Evolutionary conservation across 139 green algal species (phyloP).

Genomic region (Medakamo hakoo): DNA sequence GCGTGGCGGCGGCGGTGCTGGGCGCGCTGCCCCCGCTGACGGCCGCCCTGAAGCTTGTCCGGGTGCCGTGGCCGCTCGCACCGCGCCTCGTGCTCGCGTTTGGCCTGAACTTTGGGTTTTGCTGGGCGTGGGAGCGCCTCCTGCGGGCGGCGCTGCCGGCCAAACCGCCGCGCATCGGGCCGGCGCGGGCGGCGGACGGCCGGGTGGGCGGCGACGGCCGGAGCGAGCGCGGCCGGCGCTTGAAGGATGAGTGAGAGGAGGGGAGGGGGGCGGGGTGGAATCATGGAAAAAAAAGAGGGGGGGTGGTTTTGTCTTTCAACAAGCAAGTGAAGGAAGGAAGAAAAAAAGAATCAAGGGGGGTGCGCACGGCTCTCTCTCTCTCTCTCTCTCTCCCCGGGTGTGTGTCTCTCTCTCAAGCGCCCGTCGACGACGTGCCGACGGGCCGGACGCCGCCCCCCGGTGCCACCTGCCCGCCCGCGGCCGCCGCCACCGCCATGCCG

Average conservation of each 20-base stretch:
- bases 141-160: neutral
- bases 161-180: neutral
- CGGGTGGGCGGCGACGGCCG: neutral
- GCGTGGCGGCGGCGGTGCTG: constrained; percentile 24
- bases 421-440: too few species aligned
- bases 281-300: neutral
- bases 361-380: too few species aligned
- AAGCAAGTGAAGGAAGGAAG: too few species aligned
- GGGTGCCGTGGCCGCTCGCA: neutral
- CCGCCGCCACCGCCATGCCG: too few species aligned
- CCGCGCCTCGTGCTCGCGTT: neutral
- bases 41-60: constrained; percentile 7
- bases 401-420: too few species aligned
- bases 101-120: neutral
- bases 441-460: too few species aligned
- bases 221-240: neutral
- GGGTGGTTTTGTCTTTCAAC: too few species aligned
- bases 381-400: too few species aligned
- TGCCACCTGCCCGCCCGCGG: too few species aligned
- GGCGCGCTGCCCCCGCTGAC: constrained; percentile 24
- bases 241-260: neutral
- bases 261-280: neutral
- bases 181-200: neutral
- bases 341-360: too few species aligned
- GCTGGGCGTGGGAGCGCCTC: neutral